A percentile compares a stretch with the other conserved stretches of the same genome.
phyloP scores from a whole-genome alignment of 148 eudicot genomes.

The Drosera capensis region DNA sequence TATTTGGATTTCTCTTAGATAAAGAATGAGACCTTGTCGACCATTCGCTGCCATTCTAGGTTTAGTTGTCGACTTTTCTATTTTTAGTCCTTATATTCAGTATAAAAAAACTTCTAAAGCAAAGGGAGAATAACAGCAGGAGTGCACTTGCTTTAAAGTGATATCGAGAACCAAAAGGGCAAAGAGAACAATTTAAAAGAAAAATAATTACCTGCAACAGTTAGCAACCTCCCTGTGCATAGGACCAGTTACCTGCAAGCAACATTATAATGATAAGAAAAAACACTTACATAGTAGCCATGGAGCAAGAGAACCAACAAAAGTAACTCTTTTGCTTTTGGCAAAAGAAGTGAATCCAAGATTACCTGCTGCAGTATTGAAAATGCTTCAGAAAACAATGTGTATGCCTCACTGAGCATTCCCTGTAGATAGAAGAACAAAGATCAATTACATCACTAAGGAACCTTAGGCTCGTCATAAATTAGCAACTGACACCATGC shows the following conservation, averaged over 20 bases:
- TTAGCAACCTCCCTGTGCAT: constrained; percentile 99
- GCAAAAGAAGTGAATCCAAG: not conserved
- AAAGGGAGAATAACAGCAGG: not conserved
- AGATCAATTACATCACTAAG: not conserved
- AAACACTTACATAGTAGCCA: not conserved
- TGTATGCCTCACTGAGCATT: constrained; percentile 87
- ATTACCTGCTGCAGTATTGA: constrained; percentile 87
- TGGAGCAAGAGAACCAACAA: not conserved
- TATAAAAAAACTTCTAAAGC: too few relatives aligned
- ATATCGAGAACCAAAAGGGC: not conserved
- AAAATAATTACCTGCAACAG: constrained; percentile 64
- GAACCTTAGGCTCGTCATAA: not conserved
- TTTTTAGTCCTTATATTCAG: too few relatives aligned
- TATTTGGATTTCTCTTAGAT: not conserved
- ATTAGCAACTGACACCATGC: too few relatives aligned
- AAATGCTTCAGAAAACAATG: constrained; percentile 86
- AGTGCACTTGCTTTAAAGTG: not conserved
- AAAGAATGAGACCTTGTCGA: too few relatives aligned
- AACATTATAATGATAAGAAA: not conserved
- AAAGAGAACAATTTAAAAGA: not conserved
- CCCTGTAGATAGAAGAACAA: constrained; percentile 31
- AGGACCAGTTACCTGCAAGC: constrained; percentile 88
- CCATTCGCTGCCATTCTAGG: too few relatives aligned
- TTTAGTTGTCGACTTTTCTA: too few relatives aligned
- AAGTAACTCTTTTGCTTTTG: not conserved